A percentile compares a stretch with the other conserved stretches of the same genome.
These are phyloP conservation scores for Starmerella roubikii DNA, from an alignment of 805 yeast species.

Conservation along the genomic window DNA sequence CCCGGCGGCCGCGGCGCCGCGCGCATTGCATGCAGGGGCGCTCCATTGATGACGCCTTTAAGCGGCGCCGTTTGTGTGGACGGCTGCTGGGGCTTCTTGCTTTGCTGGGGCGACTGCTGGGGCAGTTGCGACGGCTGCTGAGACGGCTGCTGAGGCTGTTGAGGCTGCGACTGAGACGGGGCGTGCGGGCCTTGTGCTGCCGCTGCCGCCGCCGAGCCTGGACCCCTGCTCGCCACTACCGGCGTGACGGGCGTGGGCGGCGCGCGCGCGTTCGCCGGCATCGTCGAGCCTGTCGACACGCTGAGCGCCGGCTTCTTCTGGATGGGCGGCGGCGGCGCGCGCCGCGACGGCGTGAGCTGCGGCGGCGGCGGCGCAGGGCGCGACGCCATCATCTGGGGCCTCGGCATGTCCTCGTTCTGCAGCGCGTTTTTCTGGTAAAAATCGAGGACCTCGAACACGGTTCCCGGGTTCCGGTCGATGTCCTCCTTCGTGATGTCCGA, in stretches of 20 bases:
- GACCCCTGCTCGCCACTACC: not conserved
- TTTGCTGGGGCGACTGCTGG: not conserved
- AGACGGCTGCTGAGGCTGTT: not conserved
- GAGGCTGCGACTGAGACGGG: not conserved
- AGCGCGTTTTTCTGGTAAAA: conserved; percentile 43
- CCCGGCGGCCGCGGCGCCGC: conserved; percentile 6
- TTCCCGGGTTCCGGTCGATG: conserved; percentile 84
- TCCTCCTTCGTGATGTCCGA: conserved; percentile 82
- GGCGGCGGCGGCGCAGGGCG: conserved; percentile 18
- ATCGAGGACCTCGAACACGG: conserved; percentile 80
- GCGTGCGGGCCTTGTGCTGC: no score
- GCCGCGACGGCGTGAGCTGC: conserved; percentile 10
- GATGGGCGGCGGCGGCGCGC: conserved; percentile 17
- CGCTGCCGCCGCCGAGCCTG: no score
- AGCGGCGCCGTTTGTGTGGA: no score
- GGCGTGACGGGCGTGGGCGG: not conserved
- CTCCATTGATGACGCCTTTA: no score
- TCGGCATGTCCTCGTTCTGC: conserved; percentile 13
- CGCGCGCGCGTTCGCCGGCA: conserved; percentile 1
- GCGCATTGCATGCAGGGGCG: conserved; percentile 5
- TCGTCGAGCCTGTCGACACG: not conserved
- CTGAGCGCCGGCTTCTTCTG: conserved; percentile 1
- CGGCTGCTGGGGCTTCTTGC: no score
- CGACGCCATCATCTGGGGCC: not conserved
- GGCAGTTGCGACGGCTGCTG: not conserved